Base-by-base conservation (phyloP, 2,329 filamentous ascomycete species). In the Eutypa lata region DNA sequence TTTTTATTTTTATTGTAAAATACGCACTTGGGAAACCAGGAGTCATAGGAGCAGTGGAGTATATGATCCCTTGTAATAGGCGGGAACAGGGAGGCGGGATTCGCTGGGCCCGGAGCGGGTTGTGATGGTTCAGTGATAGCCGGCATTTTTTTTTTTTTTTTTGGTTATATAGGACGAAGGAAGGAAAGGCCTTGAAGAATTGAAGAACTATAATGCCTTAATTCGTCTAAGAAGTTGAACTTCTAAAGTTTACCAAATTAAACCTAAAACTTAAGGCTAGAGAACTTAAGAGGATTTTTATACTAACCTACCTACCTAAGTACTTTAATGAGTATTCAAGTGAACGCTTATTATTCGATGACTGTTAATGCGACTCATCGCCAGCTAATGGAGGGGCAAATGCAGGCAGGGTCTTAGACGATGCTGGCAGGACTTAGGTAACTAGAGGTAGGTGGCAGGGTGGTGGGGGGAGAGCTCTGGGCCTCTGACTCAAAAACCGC, bases 1-100 rank as follows among this genome's bases (percentile, higher is more conserved):
- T n/a, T n/a, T n/a, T n/a, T n/a, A n/a, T n/a, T n/a, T n/a, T n/a
- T n/a, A n/a, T n/a, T n/a, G n/a, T n/a, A 28, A 19, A 11, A 33
- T 8, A 65, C 75, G 49, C 74, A 90, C 80, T 82, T 87, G 47
- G 89, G 84, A 65, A 96, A 90, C 94, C 94, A 99, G 55, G 81
- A 83, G 68, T 96, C 89, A 71, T 95, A 97, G 42, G 94, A 95
- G 73, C 93, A 99, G 72, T 97, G 89, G 51, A 96, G 76, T 56
- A 99, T 95, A 66, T 99, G 93, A 46, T 88, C 83, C 67, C 87
- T 89, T 31, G 86, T 91, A 53, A 96, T 82, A 1, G 91, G 90
- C 19, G 91, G 89, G 66, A 99, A 97, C 19, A 59, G 62, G 47
- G 51, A 53, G 48, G 53, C 50, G 37, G 59, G 49, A 22, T 51